phyloP scores from a whole-genome alignment of 2,329 filamentous ascomycete species.

The Colletotrichum noveboracense region DNA sequence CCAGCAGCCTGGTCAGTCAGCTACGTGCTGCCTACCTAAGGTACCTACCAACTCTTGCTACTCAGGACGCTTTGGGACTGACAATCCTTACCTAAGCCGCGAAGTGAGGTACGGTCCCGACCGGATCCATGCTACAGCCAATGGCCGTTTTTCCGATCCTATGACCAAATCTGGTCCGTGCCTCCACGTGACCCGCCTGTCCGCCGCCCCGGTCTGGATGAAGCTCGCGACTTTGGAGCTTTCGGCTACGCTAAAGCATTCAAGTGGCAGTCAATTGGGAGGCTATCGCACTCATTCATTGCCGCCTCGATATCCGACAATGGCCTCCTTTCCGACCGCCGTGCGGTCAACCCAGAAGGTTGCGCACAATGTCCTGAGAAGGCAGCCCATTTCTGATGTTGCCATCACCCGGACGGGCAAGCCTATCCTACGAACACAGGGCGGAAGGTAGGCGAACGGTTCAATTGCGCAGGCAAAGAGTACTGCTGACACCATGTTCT shows the following conservation, averaged over 20 bases:
- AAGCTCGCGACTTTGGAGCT: constrained; percentile 18
- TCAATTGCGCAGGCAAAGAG: neutral
- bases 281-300: constrained; percentile 8
- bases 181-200: constrained; percentile 12
- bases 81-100: neutral
- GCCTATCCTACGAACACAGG: constrained; percentile 86
- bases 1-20: constrained; percentile 39
- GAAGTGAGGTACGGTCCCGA: neutral
- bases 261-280: constrained; percentile 26
- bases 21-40: neutral
- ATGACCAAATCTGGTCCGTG: constrained; percentile 5
- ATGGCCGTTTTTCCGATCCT: constrained; percentile 16
- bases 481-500: neutral
- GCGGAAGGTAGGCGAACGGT: constrained; percentile 74
- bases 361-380: constrained; percentile 52
- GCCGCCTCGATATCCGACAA: constrained; percentile 27
- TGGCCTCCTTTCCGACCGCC: constrained; percentile 63
- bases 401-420: constrained; percentile 95
- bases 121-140: neutral
- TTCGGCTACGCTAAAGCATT: neutral
- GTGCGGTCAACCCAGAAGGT: constrained; percentile 58
- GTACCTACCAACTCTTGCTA: neutral
- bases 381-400: constrained; percentile 76
- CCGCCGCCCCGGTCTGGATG: constrained; percentile 1
- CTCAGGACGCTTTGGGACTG: neutral